Conservation (phyloP, 495 filamentous ascomycete genomes). For the Penicillium pulvis region DNA sequence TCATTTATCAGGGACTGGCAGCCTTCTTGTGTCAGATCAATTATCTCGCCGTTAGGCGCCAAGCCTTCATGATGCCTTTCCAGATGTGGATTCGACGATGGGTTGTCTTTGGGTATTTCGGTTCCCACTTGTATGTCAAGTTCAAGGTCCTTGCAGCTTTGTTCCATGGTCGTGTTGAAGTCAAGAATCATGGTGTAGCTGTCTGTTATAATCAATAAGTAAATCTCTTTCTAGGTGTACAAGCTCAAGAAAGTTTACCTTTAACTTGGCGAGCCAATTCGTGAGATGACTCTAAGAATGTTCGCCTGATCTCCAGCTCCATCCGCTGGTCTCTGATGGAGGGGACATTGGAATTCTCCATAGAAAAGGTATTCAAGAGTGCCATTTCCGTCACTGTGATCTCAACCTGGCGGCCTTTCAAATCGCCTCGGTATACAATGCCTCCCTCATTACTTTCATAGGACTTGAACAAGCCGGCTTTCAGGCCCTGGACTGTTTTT, state of each 20-base stretch:
- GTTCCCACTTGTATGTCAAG: neutral
- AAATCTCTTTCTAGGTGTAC: neutral
- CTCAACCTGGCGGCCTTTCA: neutral
- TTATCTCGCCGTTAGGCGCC: no score
- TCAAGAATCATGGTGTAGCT: neutral
- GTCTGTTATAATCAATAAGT: neutral
- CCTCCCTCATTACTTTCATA: neutral
- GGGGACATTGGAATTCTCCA: neutral
- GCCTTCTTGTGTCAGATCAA: no score
- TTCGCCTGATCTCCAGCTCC: neutral
- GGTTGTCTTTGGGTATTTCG: no score
- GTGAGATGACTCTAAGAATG: neutral
- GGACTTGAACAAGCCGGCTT: neutral
- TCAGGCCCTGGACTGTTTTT: neutral
- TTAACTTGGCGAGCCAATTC: neutral
- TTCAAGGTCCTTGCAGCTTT: neutral
- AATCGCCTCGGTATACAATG: slow-evolving; percentile 36
- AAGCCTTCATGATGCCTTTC: neutral
- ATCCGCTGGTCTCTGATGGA: neutral
- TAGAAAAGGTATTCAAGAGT: neutral
- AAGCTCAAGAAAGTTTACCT: neutral
- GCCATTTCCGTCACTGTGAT: neutral
- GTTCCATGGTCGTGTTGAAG: neutral
- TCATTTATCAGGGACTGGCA: no score
- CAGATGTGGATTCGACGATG: no score